Percentiles rank a stretch among this genome's conserved stretches.
phyloP scores from a whole-genome alignment of 345 rosid genomes.

The Passiflora organensis region DNA sequence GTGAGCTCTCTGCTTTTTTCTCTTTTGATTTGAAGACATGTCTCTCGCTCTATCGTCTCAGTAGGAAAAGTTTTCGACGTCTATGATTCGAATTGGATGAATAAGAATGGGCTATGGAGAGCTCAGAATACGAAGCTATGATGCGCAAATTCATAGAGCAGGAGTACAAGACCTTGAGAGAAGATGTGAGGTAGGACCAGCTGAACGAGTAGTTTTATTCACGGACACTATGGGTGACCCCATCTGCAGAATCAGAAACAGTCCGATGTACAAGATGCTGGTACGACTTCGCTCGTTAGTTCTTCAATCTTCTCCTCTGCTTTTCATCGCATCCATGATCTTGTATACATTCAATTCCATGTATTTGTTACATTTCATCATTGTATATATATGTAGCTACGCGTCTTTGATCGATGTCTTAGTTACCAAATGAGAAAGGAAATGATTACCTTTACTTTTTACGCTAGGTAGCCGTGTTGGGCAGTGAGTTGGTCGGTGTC shows the following conservation, averaged over 20 bases:
- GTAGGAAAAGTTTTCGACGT: background rate
- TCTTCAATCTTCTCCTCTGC: background rate
- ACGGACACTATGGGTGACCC: constrained; percentile 86
- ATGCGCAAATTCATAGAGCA: constrained; percentile 41
- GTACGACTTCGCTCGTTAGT: constrained; percentile 25
- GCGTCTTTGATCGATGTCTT: background rate
- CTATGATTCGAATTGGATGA: constrained; percentile 10
- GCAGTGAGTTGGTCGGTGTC: constrained; percentile 54
- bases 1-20: background rate
- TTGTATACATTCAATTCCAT: background rate
- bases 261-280: constrained; percentile 67
- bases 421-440: background rate
- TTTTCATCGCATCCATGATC: constrained; percentile 7
- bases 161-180: constrained; percentile 52
- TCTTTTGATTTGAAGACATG: no score
- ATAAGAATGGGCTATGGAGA: constrained; percentile 22
- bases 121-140: constrained; percentile 50
- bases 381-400: no score
- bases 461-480: constrained; percentile 57
- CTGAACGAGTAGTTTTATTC: constrained; percentile 47
- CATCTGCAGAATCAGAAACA: constrained; percentile 69
- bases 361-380: background rate
- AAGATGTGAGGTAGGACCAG: constrained; percentile 69
- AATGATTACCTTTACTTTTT: background rate
- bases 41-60: background rate